Conservation (phyloP, 257 asterid species). For the Petunia axillaris region DNA sequence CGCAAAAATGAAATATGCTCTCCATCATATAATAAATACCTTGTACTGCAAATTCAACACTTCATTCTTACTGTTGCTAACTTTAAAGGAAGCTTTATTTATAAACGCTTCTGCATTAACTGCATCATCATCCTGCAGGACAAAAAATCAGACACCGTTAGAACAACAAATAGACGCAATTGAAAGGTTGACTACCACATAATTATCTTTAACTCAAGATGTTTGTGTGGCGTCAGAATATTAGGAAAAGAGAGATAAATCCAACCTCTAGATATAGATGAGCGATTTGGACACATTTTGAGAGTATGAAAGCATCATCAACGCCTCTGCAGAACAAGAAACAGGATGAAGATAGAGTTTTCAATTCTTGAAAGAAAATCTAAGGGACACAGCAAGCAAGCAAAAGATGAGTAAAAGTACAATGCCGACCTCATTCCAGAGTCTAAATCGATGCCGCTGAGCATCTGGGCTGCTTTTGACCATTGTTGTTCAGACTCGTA, state of each 20-base stretch:
- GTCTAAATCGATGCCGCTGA: slow-evolving; percentile 97
- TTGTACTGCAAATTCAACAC: slow-evolving; percentile 91
- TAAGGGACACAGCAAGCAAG: slow-evolving; percentile 8
- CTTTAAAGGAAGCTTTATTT: slow-evolving; percentile 94
- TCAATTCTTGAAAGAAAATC: background rate
- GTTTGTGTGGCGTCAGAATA: slow-evolving; percentile 1
- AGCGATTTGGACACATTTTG: slow-evolving; percentile 96
- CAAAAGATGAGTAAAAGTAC: background rate
- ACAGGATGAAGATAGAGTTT: slow-evolving; percentile 13
- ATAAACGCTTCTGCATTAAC: slow-evolving; percentile 97
- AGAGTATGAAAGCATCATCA: slow-evolving; percentile 85
- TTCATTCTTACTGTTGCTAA: slow-evolving; percentile 89
- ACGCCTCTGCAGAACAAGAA: slow-evolving; percentile 65
- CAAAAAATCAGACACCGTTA: slow-evolving; percentile 25
- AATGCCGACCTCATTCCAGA: slow-evolving; percentile 89
- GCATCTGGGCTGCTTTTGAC: slow-evolving; percentile 99
- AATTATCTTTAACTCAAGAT: background rate
- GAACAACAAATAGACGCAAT: slow-evolving; percentile 4
- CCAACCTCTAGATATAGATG: slow-evolving; percentile 93
- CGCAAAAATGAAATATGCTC: slow-evolving; percentile 16
- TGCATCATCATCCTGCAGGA: slow-evolving; percentile 92
- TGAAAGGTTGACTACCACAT: background rate
- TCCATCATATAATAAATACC: slow-evolving; percentile 43
- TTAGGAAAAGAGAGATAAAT: background rate
- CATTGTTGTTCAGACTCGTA: slow-evolving; percentile 94